Evolutionary conservation across 306 rosid genomes (phyloP).

Genomic region (Ormosia semicastrata): DNA sequence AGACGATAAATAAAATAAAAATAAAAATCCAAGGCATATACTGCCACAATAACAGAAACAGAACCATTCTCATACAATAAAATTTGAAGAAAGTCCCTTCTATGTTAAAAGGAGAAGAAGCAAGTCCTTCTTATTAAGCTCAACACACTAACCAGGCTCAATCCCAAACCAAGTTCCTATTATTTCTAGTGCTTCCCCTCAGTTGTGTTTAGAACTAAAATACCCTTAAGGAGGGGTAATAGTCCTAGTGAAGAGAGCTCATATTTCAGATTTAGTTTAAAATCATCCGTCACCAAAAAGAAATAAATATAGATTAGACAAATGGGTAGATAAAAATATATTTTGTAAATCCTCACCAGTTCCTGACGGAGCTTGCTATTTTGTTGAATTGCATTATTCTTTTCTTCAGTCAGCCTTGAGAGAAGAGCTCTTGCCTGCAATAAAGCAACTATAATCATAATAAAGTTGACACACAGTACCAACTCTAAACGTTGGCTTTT

Average conservation of each 20-base stretch:
- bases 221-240: background rate
- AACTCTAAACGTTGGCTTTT: background rate
- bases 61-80: background rate
- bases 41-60: constrained; percentile 16
- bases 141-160: background rate
- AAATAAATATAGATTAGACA: constrained; percentile 6
- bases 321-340: background rate
- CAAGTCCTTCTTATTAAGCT: background rate
- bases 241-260: background rate
- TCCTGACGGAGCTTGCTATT: constrained; percentile 78
- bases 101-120: background rate
- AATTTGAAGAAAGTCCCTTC: background rate
- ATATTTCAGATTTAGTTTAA: background rate
- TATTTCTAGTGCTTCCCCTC: background rate
- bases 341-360: constrained; percentile 57
- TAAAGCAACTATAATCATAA: constrained; percentile 16
- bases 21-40: background rate
- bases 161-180: background rate
- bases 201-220: background rate
- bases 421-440: constrained; percentile 75
- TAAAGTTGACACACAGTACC: constrained; percentile 3
- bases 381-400: constrained; percentile 64
- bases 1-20: background rate
- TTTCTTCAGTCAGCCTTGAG: constrained; percentile 71
- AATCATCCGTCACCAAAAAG: background rate